Evolutionary conservation across 495 filamentous ascomycete genomes (phyloP).

Genomic region (Neurospora intermedia): DNA sequence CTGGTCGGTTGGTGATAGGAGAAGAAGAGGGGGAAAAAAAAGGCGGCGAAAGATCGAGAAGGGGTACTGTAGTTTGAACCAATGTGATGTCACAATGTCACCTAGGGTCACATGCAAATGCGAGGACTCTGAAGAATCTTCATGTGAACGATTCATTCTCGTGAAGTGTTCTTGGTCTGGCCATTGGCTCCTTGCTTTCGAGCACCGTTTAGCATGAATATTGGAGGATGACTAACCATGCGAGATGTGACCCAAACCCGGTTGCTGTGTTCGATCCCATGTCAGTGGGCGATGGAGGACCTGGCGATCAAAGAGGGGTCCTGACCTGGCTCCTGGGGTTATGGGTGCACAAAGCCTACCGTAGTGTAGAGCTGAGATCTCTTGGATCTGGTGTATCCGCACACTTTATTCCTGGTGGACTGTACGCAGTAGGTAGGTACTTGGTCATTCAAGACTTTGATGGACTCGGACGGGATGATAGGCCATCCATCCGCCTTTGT

Average conservation of each 20-base stretch:
- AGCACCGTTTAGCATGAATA: not conserved
- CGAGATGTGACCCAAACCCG: not conserved
- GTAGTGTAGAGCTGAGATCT: not conserved
- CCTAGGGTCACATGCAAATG: slow-evolving; percentile 10
- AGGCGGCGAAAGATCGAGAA: not conserved
- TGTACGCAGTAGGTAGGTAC: not conserved
- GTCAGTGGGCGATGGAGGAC: not conserved
- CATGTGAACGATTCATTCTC: not conserved
- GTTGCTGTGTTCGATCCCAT: not conserved
- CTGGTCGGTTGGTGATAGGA: not conserved
- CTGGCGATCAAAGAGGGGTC: not conserved
- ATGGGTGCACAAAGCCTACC: not conserved
- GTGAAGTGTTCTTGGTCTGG: not conserved
- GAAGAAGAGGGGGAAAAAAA: not conserved
- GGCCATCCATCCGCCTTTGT: not conserved
- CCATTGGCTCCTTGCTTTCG: not conserved
- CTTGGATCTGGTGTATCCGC: not conserved
- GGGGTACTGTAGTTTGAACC: not conserved
- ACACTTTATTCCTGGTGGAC: not conserved
- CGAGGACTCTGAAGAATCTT: not conserved
- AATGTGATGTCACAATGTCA: slow-evolving; percentile 10
- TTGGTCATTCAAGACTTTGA: not conserved
- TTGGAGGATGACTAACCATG: not conserved
- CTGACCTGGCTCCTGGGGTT: not conserved
- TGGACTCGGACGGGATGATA: not conserved